phyloP scores from a whole-genome alignment of 768 basidiomycete species.

The Lentinula detonsa region DNA sequence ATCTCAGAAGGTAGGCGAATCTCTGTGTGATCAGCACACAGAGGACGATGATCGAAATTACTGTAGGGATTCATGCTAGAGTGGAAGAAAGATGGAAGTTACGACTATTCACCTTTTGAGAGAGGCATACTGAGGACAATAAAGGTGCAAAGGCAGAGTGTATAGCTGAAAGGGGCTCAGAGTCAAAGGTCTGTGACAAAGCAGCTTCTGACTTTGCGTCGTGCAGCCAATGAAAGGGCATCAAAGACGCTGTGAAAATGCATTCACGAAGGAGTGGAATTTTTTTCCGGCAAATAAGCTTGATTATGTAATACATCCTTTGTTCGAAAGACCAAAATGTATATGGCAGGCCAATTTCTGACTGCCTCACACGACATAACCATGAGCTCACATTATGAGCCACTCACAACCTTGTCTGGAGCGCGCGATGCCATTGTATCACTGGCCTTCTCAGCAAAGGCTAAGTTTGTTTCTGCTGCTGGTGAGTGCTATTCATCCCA shows the following conservation, averaged over 20 bases:
- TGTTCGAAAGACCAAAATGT: neutral
- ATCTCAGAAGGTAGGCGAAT: neutral
- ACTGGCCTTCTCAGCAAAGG: slow-evolving; percentile 1
- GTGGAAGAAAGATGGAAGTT: too few relatives aligned
- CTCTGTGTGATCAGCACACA: neutral
- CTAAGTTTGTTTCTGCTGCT: neutral
- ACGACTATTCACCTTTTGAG: neutral
- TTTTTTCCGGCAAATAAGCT: too few relatives aligned
- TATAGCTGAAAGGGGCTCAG: too few relatives aligned
- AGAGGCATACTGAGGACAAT: too few relatives aligned
- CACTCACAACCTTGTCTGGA: neutral
- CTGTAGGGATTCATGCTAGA: neutral
- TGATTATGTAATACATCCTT: too few relatives aligned
- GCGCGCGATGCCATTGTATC: neutral
- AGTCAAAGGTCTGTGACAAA: too few relatives aligned
- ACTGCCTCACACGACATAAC: neutral
- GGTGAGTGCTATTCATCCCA: neutral
- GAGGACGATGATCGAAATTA: neutral
- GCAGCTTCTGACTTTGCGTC: too few relatives aligned
- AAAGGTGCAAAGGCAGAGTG: too few relatives aligned
- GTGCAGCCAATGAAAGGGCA: too few relatives aligned
- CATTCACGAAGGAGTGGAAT: too few relatives aligned
- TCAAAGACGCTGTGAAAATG: too few relatives aligned
- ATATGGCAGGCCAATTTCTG: neutral
- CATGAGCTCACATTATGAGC: neutral